Base-by-base conservation (phyloP, 345 rosid genomes). In the Hirschfeldia incana region DNA sequence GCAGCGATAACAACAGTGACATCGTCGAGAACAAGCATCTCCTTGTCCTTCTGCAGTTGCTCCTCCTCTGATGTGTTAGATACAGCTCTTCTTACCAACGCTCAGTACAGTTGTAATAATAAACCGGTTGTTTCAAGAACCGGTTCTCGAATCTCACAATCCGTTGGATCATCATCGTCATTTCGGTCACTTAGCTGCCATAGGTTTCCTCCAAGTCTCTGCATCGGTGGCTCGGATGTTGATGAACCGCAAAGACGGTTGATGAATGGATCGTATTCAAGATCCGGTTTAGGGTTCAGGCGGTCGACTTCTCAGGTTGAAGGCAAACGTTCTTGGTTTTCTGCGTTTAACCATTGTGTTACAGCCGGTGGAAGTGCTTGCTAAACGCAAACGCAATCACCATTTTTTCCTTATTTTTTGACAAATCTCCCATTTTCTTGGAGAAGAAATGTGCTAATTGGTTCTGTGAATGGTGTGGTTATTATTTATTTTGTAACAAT, bases 161-260 rank as follows among this genome's bases (percentile, higher is more conserved):
- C 83, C 0, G 91, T 92, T 0, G 77, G 84, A 4, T 86, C 91
- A 59, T 87, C 97, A n/a, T 88, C 97, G 3, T 51, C 57, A 6
- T 88, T 93, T 66, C 90, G 94, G 75, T 85, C 88, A 67, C 75
- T 91, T 62, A 91, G 92, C 80, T 88, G 93, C 85, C 91, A 81
- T 70, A 87, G 87, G 82, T 91, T 90, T 71, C 88, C 92, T 1
- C 89, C 93, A 0, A 86, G 97, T 79, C 86, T 93, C 76, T 95
- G 98, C 89, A 82, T 86, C 71, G 91, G 97, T 76, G 78, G 74
- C 60, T 84, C 91, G 0, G 91, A 91, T 65, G 87, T 88, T 1
- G 86, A 82, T 42, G 86, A 91, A 55, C 83, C 87, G 16, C 80
- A 65, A 4, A 76, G 81, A 67, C 83, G 86, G 66, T 76, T 87